Conservation (phyloP, 2,329 filamentous ascomycete species). For the Penicillium sclerotiorum region DNA sequence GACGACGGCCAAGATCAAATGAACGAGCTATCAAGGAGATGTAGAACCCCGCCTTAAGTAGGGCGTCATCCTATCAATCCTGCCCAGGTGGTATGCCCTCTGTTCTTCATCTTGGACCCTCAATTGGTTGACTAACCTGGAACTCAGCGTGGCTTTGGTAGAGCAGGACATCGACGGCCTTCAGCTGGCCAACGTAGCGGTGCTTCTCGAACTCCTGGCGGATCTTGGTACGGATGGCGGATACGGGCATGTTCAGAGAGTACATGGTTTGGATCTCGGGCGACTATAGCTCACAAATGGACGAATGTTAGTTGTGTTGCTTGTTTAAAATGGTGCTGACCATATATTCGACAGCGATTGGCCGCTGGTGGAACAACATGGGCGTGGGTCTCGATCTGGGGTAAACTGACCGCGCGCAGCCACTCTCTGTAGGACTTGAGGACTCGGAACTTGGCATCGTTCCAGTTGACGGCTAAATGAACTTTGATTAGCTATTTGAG, state of each 20-base stretch:
- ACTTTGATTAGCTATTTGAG: conserved; percentile 26
- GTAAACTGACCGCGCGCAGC: conserved; percentile 82
- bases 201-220: conserved; percentile 96
- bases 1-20: no score
- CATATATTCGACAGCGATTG: neutral
- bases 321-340: neutral
- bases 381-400: conserved; percentile 15
- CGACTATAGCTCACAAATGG: conserved; percentile 59
- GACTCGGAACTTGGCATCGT: conserved; percentile 84
- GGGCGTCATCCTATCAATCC: no score
- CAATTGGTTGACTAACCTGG: conserved; percentile 64
- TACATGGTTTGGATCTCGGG: conserved; percentile 98
- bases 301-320: conserved; percentile 1
- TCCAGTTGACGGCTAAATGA: conserved; percentile 77
- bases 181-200: conserved; percentile 87
- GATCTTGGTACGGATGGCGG: conserved; percentile 86
- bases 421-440: conserved; percentile 90
- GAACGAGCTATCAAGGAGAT: neutral
- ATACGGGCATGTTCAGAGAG: conserved; percentile 84
- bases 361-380: conserved; percentile 3
- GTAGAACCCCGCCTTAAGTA: neutral
- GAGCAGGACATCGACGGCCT: conserved; percentile 84
- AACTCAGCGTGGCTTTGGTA: conserved; percentile 92
- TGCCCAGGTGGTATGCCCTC: no score
- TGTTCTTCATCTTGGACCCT: neutral